Evolutionary conservation across 345 rosid species (phyloP), one percentile per base, ranked within the genome.

Genomic region (Heritiera fomes): DNA sequence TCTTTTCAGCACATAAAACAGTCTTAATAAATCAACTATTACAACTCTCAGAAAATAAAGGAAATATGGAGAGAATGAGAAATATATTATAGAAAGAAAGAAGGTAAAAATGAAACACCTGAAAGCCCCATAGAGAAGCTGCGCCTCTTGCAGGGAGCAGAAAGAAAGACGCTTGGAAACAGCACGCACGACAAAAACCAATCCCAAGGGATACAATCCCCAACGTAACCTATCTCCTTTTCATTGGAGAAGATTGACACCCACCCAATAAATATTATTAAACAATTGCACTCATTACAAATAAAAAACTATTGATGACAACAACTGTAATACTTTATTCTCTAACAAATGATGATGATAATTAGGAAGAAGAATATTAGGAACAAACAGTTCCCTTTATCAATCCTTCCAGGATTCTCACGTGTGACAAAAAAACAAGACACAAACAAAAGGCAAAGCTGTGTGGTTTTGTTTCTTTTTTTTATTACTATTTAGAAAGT

Each of bases 241-340:
- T 89, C 86, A 89, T 86, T 86, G 92, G 86, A 82, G 80, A 2
- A 23, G 28, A 82, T 79, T 75, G 84, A 86, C 88, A 85, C 91
- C 90, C 82, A 87, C 84, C 86, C 85, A 83, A 81, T 52, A 72
- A 81, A 62, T 46, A 61, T 5, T 65, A 62, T 40, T 77, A 75
- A 73, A 79, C 71, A 40, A 80, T 73, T 78, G 77, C 68, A 74
- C 79, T 77, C 79, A 62, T 80, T 75, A 73, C 61, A 64, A 84
- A 79, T 79, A 41, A 74, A 56, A 76, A 63, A 50, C 56, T 4
- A 14, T 82, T 74, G 79, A 52, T 61, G 80, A 78, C 87, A 83
- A 78, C 85, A 77, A 79, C 83, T 70, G 69, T 75, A 79, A 83
- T 84, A 78, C 78, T 76, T 18, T 80, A 84, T 81, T 17, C 64